Conservation (phyloP, 345 rosid genomes). For the Euphorbia tirucalli region DNA sequence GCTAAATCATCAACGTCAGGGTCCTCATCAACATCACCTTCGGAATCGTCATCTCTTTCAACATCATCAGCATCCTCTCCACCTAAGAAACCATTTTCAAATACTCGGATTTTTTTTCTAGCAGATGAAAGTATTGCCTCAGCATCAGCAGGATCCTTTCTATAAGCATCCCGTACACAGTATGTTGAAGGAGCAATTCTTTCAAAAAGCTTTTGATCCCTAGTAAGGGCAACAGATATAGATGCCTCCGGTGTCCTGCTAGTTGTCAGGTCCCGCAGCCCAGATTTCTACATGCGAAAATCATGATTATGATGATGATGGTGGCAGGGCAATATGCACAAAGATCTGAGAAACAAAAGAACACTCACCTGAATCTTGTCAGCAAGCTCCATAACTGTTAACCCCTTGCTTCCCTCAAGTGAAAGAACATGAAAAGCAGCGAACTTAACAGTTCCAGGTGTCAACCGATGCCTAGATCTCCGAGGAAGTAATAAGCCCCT, state of each 20-base stretch:
- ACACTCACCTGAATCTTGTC: conserved; percentile 88
- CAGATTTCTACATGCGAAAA: conserved; percentile 67
- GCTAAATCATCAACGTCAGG: conserved; percentile 89
- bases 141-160: conserved; percentile 94
- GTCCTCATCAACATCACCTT: conserved; percentile 90
- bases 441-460: conserved; percentile 99
- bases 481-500: conserved; percentile 88
- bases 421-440: conserved; percentile 99
- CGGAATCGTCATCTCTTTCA: conserved; percentile 87
- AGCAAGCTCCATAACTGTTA: conserved; percentile 89
- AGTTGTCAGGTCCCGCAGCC: conserved; percentile 89
- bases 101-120: conserved; percentile 84
- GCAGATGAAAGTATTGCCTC: conserved; percentile 84
- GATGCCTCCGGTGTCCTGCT: conserved; percentile 99
- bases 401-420: conserved; percentile 91
- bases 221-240: conserved; percentile 96
- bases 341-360: conserved; percentile 10
- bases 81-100: conserved; percentile 86
- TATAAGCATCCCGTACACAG: conserved; percentile 83
- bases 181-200: conserved; percentile 99
- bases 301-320: conserved; percentile 9
- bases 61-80: conserved; percentile 83
- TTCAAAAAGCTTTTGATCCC: conserved; percentile 98
- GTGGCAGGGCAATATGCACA: neutral
- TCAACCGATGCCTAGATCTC: conserved; percentile 93